Conservation (phyloP, 2,329 filamentous ascomycete genomes). For the Fusarium anguioides region DNA sequence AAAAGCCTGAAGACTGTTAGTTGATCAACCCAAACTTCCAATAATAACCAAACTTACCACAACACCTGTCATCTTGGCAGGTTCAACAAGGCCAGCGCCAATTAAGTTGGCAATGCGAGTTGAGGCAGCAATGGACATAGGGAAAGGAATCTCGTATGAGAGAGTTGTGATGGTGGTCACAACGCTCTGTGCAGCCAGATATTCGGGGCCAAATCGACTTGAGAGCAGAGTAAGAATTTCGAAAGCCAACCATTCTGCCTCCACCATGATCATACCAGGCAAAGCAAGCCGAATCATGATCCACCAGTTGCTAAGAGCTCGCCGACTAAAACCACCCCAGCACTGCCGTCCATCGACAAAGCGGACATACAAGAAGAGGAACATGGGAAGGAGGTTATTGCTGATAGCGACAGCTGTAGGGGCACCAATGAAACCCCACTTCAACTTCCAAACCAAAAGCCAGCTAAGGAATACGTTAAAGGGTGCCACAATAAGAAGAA, state of each 20-base stretch:
- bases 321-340: slow-evolving; percentile 82
- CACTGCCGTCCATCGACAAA: slow-evolving; percentile 80
- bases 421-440: slow-evolving; percentile 80
- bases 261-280: slow-evolving; percentile 92
- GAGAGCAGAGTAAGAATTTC: slow-evolving; percentile 88
- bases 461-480: slow-evolving; percentile 82
- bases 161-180: slow-evolving; percentile 81
- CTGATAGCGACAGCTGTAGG: slow-evolving; percentile 84
- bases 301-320: slow-evolving; percentile 80
- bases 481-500: slow-evolving; percentile 79
- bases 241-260: slow-evolving; percentile 93
- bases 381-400: slow-evolving; percentile 78
- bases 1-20: slow-evolving; percentile 60
- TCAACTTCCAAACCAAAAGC: slow-evolving; percentile 78
- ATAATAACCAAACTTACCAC: slow-evolving; percentile 64
- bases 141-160: slow-evolving; percentile 92
- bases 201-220: slow-evolving; percentile 80
- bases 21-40: too few relatives aligned
- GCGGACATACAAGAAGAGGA: slow-evolving; percentile 82
- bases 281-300: slow-evolving; percentile 86
- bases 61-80: slow-evolving; percentile 82
- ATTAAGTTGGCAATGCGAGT: slow-evolving; percentile 94
- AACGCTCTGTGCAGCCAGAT: slow-evolving; percentile 89
- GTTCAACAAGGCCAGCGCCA: slow-evolving; percentile 82
- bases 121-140: slow-evolving; percentile 86